Evolutionary conservation across 805 yeast species (phyloP).

Genomic region (Clavispora asparagi): DNA sequence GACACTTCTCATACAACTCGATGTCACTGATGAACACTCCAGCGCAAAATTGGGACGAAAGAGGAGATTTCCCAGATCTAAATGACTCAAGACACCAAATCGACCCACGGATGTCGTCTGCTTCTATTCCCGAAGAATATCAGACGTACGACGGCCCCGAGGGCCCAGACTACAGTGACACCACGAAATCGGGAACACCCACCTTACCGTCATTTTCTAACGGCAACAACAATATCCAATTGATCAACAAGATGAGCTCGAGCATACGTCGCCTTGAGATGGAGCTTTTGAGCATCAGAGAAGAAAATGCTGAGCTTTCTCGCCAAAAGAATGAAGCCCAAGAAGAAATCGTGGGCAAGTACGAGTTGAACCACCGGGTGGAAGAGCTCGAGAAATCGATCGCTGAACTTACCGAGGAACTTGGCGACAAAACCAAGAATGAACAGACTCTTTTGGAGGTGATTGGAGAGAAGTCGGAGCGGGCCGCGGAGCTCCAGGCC

Average conservation of each 20-base stretch:
- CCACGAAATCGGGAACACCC: constrained; percentile 7
- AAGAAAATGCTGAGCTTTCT: constrained; percentile 51
- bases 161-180: constrained; percentile 1
- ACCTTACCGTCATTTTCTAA: constrained; percentile 8
- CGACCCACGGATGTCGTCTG: background rate
- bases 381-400: constrained; percentile 26
- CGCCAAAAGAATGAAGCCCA: constrained; percentile 63
- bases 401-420: constrained; percentile 18
- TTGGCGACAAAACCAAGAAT: constrained; percentile 32
- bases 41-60: constrained; percentile 9
- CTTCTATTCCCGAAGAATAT: background rate
- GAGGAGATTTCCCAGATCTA: background rate
- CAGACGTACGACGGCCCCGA: constrained; percentile 10
- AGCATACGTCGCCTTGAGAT: constrained; percentile 76
- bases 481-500: constrained; percentile 76
- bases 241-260: constrained; percentile 69
- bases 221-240: constrained; percentile 42
- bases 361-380: constrained; percentile 22
- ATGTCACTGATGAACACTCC: constrained; percentile 4
- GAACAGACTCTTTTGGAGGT: constrained; percentile 60
- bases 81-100: background rate
- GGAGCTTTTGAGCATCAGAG: constrained; percentile 61
- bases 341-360: constrained; percentile 53
- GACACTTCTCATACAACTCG: constrained; percentile 1
- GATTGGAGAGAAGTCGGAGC: constrained; percentile 84